These are phyloP conservation scores for Fusarium hainanense DNA, from an alignment of 2,329 filamentous ascomycete genomes.

Conservation along the genomic window DNA sequence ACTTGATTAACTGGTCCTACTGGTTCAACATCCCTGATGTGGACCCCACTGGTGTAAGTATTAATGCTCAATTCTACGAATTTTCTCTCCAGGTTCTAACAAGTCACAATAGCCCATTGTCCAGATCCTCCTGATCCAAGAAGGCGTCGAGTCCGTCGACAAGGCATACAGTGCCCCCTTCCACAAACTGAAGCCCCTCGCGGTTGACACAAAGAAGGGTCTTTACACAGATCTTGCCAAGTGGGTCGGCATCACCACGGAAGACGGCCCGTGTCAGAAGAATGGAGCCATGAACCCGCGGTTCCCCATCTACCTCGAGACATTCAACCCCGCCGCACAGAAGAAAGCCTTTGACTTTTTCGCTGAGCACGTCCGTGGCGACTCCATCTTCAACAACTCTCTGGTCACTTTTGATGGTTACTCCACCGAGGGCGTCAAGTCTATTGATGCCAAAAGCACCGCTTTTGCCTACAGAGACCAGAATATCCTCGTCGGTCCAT, in stretches of 20 bases:
- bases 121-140: constrained; percentile 56
- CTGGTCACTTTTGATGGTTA: constrained; percentile 69
- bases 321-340: constrained; percentile 23
- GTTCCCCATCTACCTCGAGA: constrained; percentile 39
- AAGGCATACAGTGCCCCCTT: constrained; percentile 56
- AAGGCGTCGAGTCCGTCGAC: constrained; percentile 55
- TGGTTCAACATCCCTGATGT: constrained; percentile 54
- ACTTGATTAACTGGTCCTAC: constrained; percentile 63
- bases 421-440: constrained; percentile 53
- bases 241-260: constrained; percentile 31
- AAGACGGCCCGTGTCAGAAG: constrained; percentile 35
- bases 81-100: neutral
- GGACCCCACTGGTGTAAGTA: constrained; percentile 55
- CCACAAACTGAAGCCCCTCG: constrained; percentile 54
- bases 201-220: constrained; percentile 37
- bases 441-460: neutral
- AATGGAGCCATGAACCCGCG: constrained; percentile 36
- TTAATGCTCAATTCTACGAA: accelerated
- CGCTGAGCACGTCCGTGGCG: constrained; percentile 5
- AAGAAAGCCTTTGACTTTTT: constrained; percentile 30
- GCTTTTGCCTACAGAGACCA: constrained; percentile 36
- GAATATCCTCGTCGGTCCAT: constrained; percentile 33
- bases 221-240: constrained; percentile 33
- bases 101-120: constrained; percentile 51
- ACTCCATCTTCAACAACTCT: constrained; percentile 27